These are phyloP conservation scores for Stemphylium vesicarium DNA, from an alignment of 2,329 filamentous ascomycete genomes.

Conservation along the genomic window DNA sequence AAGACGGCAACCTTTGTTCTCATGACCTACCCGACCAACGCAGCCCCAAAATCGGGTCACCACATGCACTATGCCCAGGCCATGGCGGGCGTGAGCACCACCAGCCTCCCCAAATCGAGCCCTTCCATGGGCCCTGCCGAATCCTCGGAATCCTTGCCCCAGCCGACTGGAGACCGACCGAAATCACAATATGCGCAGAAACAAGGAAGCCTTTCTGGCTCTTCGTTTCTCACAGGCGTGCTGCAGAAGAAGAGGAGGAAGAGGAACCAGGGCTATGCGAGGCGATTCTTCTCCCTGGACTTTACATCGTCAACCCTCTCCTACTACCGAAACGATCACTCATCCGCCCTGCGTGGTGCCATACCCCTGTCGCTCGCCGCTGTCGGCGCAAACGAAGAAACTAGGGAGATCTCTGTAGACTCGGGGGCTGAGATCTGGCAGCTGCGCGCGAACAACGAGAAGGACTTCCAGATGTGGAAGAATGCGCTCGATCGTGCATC, in stretches of 20 bases:
- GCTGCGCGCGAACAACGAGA: slow-evolving; percentile 78
- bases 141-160: slow-evolving; percentile 59
- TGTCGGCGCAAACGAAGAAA: slow-evolving; percentile 85
- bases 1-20: slow-evolving; percentile 96
- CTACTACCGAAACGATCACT: slow-evolving; percentile 94
- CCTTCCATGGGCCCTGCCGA: slow-evolving; percentile 53
- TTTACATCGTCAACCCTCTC: slow-evolving; percentile 93
- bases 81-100: slow-evolving; percentile 57
- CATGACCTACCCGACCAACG: slow-evolving; percentile 87
- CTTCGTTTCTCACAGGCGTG: slow-evolving; percentile 78
- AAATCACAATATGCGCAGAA: slow-evolving; percentile 43
- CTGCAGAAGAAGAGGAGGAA: slow-evolving; percentile 91
- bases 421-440: slow-evolving; percentile 98
- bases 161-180: slow-evolving; percentile 49
- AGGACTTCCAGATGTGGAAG: slow-evolving; percentile 89
- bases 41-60: slow-evolving; percentile 75
- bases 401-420: slow-evolving; percentile 92
- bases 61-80: slow-evolving; percentile 67
- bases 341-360: slow-evolving; percentile 87
- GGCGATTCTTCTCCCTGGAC: slow-evolving; percentile 94
- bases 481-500: slow-evolving; percentile 83
- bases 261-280: slow-evolving; percentile 90
- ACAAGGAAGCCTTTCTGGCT: slow-evolving; percentile 25
- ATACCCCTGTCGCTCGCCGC: slow-evolving; percentile 91
- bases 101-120: slow-evolving; percentile 48